Evolutionary conservation across 345 rosid genomes (phyloP), one percentile per base, ranked within the genome.

Genomic region (Gossypium sturtianum): DNA sequence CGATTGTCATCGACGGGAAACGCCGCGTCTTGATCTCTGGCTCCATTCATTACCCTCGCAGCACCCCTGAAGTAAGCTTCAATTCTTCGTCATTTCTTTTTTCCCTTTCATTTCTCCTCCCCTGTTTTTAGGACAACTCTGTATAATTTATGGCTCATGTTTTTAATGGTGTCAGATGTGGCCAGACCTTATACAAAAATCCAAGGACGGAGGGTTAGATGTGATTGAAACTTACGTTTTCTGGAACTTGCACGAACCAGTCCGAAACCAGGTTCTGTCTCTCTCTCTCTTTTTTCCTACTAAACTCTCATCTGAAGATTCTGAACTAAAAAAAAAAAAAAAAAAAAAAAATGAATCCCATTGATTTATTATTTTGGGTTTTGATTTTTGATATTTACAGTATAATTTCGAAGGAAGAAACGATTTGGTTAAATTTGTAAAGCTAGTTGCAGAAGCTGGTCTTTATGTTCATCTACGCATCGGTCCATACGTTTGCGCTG

Each of bases 401-500:
- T 94, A 84, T 75, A 84, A 89, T 84, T 94, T 94, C 77, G 89
- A 92, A 79, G 98, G 94, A 83, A 89, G 98, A 82, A 84, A 87
- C 45, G 98, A 94, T 81, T 72, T 94, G 83, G 97, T 89, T 19
- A 87, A 89, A 75, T 94, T 92, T 79, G 84, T 92, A 77, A 92
- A 94, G 85, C 61, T 89, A 29, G 97, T 83, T 45, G 98, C 88
- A 20, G 83, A 86, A 58, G 97, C 98, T 53, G 98, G 98, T 71
- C 93, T 94, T 10, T 89, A 87, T 67, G 98, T 77, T 84, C 97
- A 92, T 87, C 88, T 94, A 38, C 94, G 98, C 51, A 94, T 94
- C 52, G 98, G 98, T 72, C 98, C 98, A 12, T 94, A 94, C 51
- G 98, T 85, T 16, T 94, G 98, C 64, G 98, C 98, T 0, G 98